Percentiles rank a stretch among this genome's conserved stretches.
Conservation (phyloP, 208 protist species). For the Polymyxa betae region DNA sequence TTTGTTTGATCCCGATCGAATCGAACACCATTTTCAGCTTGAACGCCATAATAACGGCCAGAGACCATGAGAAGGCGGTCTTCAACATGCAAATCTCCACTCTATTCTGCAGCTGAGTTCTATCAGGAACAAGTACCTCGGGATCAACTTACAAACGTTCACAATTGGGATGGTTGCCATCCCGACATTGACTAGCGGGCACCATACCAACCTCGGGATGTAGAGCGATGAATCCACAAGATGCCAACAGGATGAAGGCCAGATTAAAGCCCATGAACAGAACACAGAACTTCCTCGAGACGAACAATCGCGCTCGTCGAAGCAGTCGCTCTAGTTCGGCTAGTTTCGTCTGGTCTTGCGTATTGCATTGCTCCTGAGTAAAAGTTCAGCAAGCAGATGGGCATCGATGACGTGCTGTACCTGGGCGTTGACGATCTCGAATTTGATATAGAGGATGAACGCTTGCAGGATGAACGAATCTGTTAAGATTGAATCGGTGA, state of each 20-base stretch:
- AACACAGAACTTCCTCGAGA: neutral
- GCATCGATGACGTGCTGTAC: neutral
- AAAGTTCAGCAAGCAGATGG: neutral
- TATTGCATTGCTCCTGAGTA: neutral
- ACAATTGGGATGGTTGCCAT: too few species aligned
- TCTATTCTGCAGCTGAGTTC: neutral
- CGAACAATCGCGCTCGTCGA: neutral
- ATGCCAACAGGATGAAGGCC: neutral
- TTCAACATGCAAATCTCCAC: neutral
- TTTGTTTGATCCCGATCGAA: conserved; percentile 24
- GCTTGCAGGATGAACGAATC: neutral
- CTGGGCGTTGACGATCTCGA: neutral
- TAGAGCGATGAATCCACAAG: neutral
- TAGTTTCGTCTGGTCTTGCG: neutral
- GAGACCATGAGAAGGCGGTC: neutral
- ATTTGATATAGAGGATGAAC: neutral
- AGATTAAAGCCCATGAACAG: neutral
- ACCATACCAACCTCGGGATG: neutral
- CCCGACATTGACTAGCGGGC: neutral
- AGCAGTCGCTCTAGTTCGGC: neutral
- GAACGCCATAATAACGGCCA: neutral
- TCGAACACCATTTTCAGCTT: neutral
- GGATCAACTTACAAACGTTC: too few species aligned
- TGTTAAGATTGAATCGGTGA: neutral
- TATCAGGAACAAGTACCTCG: too few species aligned